Evolutionary conservation across 1,139 yeast species (phyloP).

Genomic region (Hemisphaericaspora subhashii): DNA sequence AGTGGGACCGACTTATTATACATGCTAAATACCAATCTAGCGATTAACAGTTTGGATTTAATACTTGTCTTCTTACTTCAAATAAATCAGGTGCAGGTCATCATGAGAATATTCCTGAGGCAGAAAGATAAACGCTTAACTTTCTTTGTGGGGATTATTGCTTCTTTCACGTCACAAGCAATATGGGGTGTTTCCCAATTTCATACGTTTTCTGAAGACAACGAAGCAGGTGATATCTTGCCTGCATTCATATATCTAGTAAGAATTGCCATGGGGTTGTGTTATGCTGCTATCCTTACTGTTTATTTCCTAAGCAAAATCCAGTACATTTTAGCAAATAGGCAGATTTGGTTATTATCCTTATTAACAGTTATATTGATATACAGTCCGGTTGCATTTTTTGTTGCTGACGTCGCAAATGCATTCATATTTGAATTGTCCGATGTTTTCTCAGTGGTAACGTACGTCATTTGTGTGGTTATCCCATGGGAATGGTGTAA

Average conservation of each 20-base stretch:
- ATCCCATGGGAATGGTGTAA: conserved; percentile 91
- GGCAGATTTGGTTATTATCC: conserved; percentile 54
- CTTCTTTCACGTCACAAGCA: conserved; percentile 60
- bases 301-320: conserved; percentile 60
- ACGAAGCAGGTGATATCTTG: conserved; percentile 56
- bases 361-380: conserved; percentile 58
- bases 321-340: conserved; percentile 52
- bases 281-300: conserved; percentile 68
- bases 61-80: conserved; percentile 61
- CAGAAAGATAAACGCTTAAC: conserved; percentile 69
- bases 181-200: conserved; percentile 72
- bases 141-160: conserved; percentile 57
- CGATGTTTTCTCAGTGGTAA: conserved; percentile 69
- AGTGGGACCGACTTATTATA: conserved; percentile 53
- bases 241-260: conserved; percentile 81
- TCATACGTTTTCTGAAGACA: conserved; percentile 30
- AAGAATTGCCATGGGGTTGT: conserved; percentile 69
- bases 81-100: conserved; percentile 73
- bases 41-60: conserved; percentile 62
- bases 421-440: conserved; percentile 71
- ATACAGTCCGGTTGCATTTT: conserved; percentile 68
- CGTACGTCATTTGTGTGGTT: conserved; percentile 72
- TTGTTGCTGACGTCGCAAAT: conserved; percentile 74
- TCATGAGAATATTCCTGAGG: conserved; percentile 70
- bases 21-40: conserved; percentile 45